These are phyloP conservation scores for Sisymbrium altissimum DNA, from an alignment of 345 rosid species.

Conservation along the genomic window DNA sequence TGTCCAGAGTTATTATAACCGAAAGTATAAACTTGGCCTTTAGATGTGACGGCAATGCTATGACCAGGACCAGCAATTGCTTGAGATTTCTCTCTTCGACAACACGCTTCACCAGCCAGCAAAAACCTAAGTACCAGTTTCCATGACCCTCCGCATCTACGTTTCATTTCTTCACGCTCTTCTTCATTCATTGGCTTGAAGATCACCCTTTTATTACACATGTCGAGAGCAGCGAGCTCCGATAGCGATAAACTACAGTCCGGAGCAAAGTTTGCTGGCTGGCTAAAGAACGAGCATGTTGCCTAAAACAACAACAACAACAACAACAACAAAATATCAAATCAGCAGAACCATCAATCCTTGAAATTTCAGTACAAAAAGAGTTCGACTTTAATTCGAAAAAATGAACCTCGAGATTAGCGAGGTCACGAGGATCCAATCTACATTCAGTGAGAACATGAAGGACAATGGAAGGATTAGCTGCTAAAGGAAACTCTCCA, in stretches of 20 bases:
- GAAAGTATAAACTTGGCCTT: slow-evolving; percentile 71
- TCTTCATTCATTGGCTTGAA: slow-evolving; percentile 79
- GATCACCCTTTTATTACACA: slow-evolving; percentile 86
- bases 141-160: slow-evolving; percentile 93
- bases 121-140: slow-evolving; percentile 86
- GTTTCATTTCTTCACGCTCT: slow-evolving; percentile 69
- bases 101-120: slow-evolving; percentile 91
- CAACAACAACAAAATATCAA: not conserved
- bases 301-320: slow-evolving; percentile 53
- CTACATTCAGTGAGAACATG: slow-evolving; percentile 84
- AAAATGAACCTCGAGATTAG: slow-evolving; percentile 77
- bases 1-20: slow-evolving; percentile 93
- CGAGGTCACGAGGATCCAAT: slow-evolving; percentile 93
- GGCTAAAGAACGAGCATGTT: slow-evolving; percentile 94
- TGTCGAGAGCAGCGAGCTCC: slow-evolving; percentile 94
- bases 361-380: slow-evolving; percentile 5
- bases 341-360: slow-evolving; percentile 50
- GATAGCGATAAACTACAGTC: slow-evolving; percentile 68
- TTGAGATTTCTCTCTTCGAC: slow-evolving; percentile 92
- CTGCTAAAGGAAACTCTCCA: slow-evolving; percentile 99
- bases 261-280: slow-evolving; percentile 89
- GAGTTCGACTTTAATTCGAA: not conserved
- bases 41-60: slow-evolving; percentile 81
- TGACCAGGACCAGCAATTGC: slow-evolving; percentile 98
- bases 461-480: slow-evolving; percentile 87